Evolutionary conservation across 2,329 filamentous ascomycete genomes (phyloP).

Genomic region (Aspergillus niger): DNA sequence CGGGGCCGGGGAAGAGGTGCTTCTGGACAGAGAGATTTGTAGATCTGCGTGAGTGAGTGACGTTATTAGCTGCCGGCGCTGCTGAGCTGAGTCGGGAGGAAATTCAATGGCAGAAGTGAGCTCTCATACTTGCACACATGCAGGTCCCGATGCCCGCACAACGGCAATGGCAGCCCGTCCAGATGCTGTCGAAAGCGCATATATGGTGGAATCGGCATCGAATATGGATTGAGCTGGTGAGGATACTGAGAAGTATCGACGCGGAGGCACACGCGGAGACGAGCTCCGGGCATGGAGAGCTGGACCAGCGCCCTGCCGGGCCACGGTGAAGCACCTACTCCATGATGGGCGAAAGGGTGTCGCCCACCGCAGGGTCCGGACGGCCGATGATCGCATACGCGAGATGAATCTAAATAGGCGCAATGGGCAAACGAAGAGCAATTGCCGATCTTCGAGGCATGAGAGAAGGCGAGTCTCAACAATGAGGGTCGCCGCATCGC

Average conservation of each 20-base stretch:
- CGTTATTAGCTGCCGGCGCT: background rate
- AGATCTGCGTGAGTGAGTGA: constrained; percentile 56
- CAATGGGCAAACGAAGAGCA: background rate
- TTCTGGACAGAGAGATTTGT: constrained; percentile 62
- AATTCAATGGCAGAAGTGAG: background rate
- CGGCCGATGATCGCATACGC: constrained; percentile 36
- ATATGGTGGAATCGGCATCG: constrained; percentile 67
- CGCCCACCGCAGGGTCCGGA: constrained; percentile 29
- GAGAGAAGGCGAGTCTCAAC: background rate
- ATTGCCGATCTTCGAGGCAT: background rate
- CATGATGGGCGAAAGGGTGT: constrained; percentile 28
- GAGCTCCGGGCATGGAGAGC: constrained; percentile 16
- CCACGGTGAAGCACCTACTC: constrained; percentile 12
- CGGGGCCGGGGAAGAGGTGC: constrained; percentile 59
- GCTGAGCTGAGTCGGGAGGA: too few species aligned
- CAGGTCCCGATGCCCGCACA: constrained; percentile 79
- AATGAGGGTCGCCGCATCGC: background rate
- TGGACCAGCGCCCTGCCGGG: constrained; percentile 13
- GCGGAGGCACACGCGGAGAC: constrained; percentile 8
- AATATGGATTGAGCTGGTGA: constrained; percentile 19
- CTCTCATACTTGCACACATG: constrained; percentile 57
- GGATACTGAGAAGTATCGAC: constrained; percentile 29
- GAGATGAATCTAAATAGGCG: background rate
- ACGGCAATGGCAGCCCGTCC: constrained; percentile 90
- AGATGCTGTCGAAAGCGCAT: constrained; percentile 83